Evolutionary conservation across 257 asterid genomes (phyloP), one percentile per base, ranked within the genome.

Genomic region (Paulownia fortunei): DNA sequence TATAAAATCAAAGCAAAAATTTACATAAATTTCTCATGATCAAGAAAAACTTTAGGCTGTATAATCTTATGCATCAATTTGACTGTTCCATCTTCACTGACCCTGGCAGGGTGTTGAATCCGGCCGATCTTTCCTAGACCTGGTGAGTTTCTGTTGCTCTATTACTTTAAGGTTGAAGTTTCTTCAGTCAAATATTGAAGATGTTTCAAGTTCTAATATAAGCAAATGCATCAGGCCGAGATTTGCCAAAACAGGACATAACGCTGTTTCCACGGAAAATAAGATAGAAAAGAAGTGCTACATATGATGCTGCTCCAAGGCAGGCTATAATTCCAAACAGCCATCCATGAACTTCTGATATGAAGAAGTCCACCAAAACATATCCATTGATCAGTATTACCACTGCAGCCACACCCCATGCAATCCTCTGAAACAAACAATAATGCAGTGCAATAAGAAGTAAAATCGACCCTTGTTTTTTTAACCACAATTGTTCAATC

Each of bases 331-430:
- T 58, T 12, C 88, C 97, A 52, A 80, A 55, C 68, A 87, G 19
- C 65, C 79, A 65, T 44, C 94, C 93, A 26, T 85, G 80, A 56
- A 92, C 94, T 76, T 84, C 90, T 44, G 94, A 84, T 39, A 75
- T 54, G 84, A 92, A 87, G 84, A 92, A 90, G 24, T 86, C 89
- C 64, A 90, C 83, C 87, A 92, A 63, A 36, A 92, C 91, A 66
- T 92, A 92, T 30, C 92, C 96, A 66, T 92, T 92, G 52, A 92
- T 86, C 27, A 69, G 51, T 75, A 92, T 90, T 7, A 90, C 96
- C 67, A 92, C 9, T 13, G 79, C 80, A 72, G 97, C 92, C 72
- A 90, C 89, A 15, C 75, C 67, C 97, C 97, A 92, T 0, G 89
- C 83, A 1, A 81, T 84, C 80, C 87, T 85, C 96, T 92, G 85